Conservation (phyloP, 306 rosid species). For the Cucumis hystrix region DNA sequence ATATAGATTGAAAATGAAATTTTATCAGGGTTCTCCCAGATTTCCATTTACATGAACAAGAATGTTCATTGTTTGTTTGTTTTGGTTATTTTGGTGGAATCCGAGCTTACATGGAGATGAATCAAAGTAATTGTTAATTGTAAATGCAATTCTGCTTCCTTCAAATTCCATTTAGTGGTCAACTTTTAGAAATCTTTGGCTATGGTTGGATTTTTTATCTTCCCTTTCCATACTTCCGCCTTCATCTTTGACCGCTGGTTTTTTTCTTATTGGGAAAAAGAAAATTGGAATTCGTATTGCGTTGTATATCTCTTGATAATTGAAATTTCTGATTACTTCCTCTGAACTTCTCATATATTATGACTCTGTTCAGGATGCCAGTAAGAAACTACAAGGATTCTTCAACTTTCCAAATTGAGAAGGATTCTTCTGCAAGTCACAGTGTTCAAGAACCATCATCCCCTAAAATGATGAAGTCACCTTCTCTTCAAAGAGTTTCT, state of each 20-base stretch:
- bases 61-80: not conserved
- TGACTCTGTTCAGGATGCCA: conserved; percentile 65
- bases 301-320: not conserved
- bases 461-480: conserved; percentile 87
- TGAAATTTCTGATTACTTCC: not conserved
- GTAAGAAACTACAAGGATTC: conserved; percentile 77
- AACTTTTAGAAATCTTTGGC: not conserved
- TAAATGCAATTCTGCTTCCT: not conserved
- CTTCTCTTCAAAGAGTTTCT: conserved; percentile 84
- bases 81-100: not conserved
- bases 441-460: conserved; percentile 91
- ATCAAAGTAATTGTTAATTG: not conserved
- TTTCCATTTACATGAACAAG: not conserved
- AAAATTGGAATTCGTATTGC: not conserved
- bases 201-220: not conserved
- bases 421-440: conserved; percentile 81
- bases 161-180: not conserved
- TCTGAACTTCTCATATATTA: not conserved
- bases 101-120: not conserved
- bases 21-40: not conserved
- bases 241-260: not conserved
- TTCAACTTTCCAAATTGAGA: conserved; percentile 86
- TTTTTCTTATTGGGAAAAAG: not conserved
- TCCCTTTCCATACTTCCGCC: not conserved
- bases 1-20: not conserved